Percentiles rank a stretch among this genome's conserved stretches.
Conservation (phyloP, 768 basidiomycete genomes). For the Amylocystis lapponica region DNA sequence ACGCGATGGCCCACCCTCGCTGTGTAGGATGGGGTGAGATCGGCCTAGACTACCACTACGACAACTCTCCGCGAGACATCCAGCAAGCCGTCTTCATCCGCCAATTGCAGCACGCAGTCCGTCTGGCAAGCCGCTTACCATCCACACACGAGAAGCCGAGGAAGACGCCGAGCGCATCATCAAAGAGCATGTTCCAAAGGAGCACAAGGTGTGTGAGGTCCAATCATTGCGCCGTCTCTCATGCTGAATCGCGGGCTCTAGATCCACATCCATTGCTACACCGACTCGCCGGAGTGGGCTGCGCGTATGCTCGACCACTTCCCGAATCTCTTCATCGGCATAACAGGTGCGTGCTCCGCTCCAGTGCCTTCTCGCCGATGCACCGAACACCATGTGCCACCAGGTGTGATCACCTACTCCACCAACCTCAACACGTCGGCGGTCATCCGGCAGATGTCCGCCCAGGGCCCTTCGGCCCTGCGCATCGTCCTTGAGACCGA, state of each 20-base stretch:
- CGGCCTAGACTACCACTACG: slow-evolving; percentile 82
- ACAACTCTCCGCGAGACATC: slow-evolving; percentile 63
- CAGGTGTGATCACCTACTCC: slow-evolving; percentile 77
- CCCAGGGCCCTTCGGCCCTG: slow-evolving; percentile 12
- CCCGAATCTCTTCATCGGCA: slow-evolving; percentile 76
- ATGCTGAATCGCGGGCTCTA: slow-evolving; percentile 19
- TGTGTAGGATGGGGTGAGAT: slow-evolving; percentile 91
- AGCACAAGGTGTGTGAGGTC: slow-evolving; percentile 47
- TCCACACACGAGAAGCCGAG: slow-evolving; percentile 85
- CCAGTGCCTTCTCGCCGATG: slow-evolving; percentile 32
- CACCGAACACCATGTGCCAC: neutral
- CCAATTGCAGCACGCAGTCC: slow-evolving; percentile 65
- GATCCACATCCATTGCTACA: slow-evolving; percentile 89
- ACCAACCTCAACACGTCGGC: slow-evolving; percentile 67
- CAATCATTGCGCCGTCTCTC: neutral
- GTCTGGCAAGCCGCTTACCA: slow-evolving; percentile 72
- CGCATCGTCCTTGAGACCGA: slow-evolving; percentile 73
- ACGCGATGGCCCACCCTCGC: slow-evolving; percentile 73
- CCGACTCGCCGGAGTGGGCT: slow-evolving; percentile 74
- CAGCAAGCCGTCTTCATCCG: slow-evolving; percentile 63
- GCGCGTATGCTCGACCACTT: slow-evolving; percentile 67
- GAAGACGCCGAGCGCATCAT: slow-evolving; percentile 75
- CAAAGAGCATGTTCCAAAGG: slow-evolving; percentile 66
- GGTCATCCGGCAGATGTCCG: slow-evolving; percentile 40
- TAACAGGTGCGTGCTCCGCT: slow-evolving; percentile 48